Base-by-base conservation (phyloP, 2,329 filamentous ascomycete species). In the Arthroderma sp. region DNA sequence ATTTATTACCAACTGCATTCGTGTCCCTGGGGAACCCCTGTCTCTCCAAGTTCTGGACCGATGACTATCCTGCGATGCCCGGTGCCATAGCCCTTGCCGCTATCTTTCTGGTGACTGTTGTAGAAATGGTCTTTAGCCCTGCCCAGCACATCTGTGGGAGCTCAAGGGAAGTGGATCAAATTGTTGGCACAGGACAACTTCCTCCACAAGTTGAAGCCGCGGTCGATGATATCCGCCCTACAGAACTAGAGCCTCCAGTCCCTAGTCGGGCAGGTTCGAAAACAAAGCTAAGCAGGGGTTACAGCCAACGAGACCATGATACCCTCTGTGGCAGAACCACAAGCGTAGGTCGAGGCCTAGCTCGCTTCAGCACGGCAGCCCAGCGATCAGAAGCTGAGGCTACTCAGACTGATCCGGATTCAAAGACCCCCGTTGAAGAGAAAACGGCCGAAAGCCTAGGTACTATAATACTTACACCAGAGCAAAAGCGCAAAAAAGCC, bases 1-100 rank as follows among this genome's bases (percentile, higher is more conserved):
- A 89, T 64, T 70, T 83, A 8, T 72, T 82, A 3, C 80, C 77
- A 44, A 83, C 76, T 28, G 80, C 81, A 1, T 84, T 84, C 54
- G 61, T 71, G 47, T 80, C 78, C 36, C 67, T 83, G 15, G 81
- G 74, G 51, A 75, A 83, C 50, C 80, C 80, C 37, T 84, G 81
- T 55, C 57, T 71, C 22, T 63, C 66, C 1, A 48, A 54, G 27
- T 69, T 70, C 51, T 69, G 68, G 65, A 69, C 61, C 29, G 54
- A 61, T 1, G 59, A 66, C 40, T 71, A 70, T 49, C 63, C 65
- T 6, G 65, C 68, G 5, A 69, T 71, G 60, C 64, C 68, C 1
- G 68, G 68, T 4, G 64, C 67, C n/a, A 69, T 71, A 46, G 64
- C 67, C 10, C 58, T 71, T 42, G 58, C 55, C 1, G 61, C 64